Evolutionary conservation across 805 yeast species (phyloP).

Genomic region (Saturnispora sekii): DNA sequence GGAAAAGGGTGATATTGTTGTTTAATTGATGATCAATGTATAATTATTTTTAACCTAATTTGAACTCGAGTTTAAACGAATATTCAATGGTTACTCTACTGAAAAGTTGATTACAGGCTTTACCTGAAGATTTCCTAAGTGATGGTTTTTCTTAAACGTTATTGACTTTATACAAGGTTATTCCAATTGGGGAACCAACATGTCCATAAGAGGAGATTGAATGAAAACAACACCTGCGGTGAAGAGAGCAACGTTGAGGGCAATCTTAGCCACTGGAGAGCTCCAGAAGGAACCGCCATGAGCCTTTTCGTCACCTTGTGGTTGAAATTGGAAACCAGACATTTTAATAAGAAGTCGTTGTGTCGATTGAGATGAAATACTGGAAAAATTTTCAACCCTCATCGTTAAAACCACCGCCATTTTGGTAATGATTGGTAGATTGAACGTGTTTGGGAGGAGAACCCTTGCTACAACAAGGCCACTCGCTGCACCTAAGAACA

Average conservation of each 20-base stretch:
- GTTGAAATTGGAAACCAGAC: constrained; percentile 26
- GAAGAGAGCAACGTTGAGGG: constrained; percentile 54
- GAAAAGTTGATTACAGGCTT: too few relatives aligned
- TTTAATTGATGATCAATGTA: not conserved
- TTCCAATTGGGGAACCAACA: constrained; percentile 61
- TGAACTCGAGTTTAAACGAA: not conserved
- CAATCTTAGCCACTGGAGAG: constrained; percentile 57
- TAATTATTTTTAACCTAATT: constrained; percentile 2
- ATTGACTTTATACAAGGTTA: constrained; percentile 8
- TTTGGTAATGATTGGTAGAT: not conserved
- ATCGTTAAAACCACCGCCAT: not conserved
- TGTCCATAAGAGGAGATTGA: constrained; percentile 72
- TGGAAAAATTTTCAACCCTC: not conserved
- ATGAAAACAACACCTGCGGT: constrained; percentile 67
- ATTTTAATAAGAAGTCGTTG: constrained; percentile 11
- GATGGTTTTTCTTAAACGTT: too few relatives aligned
- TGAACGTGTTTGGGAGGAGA: not conserved
- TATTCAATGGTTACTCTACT: too few relatives aligned
- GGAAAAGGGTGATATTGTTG: not conserved
- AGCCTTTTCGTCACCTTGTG: constrained; percentile 15
- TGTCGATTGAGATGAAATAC: not conserved
- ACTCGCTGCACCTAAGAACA: constrained; percentile 20
- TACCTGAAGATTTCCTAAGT: too few relatives aligned
- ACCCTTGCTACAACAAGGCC: not conserved
- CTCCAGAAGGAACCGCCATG: constrained; percentile 43